Base-by-base conservation (phyloP, 2,329 filamentous ascomycete species). In the Aspergillus uvarum region DNA sequence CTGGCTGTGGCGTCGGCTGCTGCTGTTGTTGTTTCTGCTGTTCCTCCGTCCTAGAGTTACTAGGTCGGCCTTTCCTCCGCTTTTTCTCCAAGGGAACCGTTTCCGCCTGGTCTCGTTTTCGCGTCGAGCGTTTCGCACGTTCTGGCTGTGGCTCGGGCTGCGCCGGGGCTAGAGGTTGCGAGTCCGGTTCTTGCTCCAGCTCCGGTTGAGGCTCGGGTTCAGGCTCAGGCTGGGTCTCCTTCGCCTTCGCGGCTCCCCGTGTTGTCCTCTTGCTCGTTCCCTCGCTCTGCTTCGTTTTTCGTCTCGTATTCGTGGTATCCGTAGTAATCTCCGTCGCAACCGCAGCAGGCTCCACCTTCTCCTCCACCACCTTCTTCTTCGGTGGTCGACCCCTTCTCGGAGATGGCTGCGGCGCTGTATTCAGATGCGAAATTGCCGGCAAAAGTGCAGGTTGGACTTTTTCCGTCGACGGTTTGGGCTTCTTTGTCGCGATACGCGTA, bases 401-500 rank as follows among this genome's bases (percentile, higher is more conserved):
- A 22, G 70, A 71, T 26, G 66, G 64, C 54, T 73, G 70, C 5
- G 67, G 62, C 24, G 68, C 62, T 58, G 79, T 77, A 67, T 75
- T 44, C n/a, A 44, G 16, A 44, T 44, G 14, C 16, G 38, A 44
- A 3, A 1, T 19, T n/a, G 38, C 76, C 63, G 74, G 68, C 26
- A 75, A 74, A 10, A 79, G 76, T 51, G 79, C 76, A 21, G 76
- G 60, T 22, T 61, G 42, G 53, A 69, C 67, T n/a, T 69, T 59
- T 47, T 65, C 59, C 11, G 65, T 53, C 16, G 78, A 73, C 59
- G 82, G 78, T 59, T 82, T 81, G 48, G 84, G 83, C 77, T 89
- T 91, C 62, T 82, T 81, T 69, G 85, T 79, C 71, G 90, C 90
- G 11, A 87, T 81, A 63, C 89, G 85, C 64, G 87, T 86, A 73